Percentiles rank a stretch among this genome's conserved stretches.
phyloP scores from a whole-genome alignment of 805 yeast genomes.

The Starmerella sirachaensis region DNA sequence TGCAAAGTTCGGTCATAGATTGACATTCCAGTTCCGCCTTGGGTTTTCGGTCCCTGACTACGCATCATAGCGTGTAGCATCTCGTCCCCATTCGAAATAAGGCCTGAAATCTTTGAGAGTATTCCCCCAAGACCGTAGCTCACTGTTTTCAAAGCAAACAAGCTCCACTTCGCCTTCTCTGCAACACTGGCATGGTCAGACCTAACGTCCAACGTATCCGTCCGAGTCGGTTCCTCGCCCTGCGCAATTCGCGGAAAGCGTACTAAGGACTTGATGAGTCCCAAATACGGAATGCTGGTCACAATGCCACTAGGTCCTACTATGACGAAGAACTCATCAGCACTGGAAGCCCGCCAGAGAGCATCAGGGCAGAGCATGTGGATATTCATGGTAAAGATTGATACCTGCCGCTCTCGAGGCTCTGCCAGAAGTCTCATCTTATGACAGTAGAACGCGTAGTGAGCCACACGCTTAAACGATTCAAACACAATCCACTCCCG shows the following conservation, averaged over 20 bases:
- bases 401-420: constrained; percentile 15
- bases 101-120: constrained; percentile 20
- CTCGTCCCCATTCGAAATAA: constrained; percentile 17
- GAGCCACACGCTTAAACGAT: constrained; percentile 30
- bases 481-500: constrained; percentile 38
- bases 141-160: constrained; percentile 20
- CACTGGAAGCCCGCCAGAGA: constrained; percentile 24
- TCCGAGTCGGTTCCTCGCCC: constrained; percentile 2
- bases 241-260: constrained; percentile 25
- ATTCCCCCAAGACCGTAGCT: constrained; percentile 26
- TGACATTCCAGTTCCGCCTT: constrained; percentile 11
- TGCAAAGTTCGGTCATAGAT: constrained; percentile 22
- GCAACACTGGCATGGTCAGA: too few relatives aligned
- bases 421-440: constrained; percentile 17
- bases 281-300: constrained; percentile 25
- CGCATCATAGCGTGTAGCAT: constrained; percentile 16
- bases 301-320: constrained; percentile 21
- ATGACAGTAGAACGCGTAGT: constrained; percentile 25
- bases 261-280: constrained; percentile 25
- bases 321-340: constrained; percentile 23
- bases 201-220: too few relatives aligned
- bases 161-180: constrained; percentile 19
- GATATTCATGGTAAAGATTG: constrained; percentile 26
- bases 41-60: background rate
- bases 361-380: constrained; percentile 25